Conservation (phyloP, 2,329 filamentous ascomycete genomes). For the Leptoxyphium fumago region DNA sequence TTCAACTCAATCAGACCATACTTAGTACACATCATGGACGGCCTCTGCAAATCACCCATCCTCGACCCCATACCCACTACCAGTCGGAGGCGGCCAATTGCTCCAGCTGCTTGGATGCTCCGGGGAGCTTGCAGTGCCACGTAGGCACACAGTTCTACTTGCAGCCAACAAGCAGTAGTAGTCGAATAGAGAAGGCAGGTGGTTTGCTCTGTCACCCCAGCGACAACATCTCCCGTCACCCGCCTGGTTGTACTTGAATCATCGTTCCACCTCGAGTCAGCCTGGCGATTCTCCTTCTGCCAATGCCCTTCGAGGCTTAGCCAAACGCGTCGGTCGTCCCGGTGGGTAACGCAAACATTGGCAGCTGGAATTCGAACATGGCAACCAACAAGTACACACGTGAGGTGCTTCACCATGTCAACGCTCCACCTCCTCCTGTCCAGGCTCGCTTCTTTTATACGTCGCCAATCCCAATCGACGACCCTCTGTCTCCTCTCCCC, state of each 20-base stretch:
- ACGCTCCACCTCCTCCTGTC: slow-evolving; percentile 19
- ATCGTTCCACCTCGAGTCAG: too few relatives aligned
- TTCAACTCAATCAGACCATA: too few relatives aligned
- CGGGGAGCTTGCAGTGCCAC: background rate
- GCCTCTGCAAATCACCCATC: background rate
- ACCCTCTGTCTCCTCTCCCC: slow-evolving; percentile 24
- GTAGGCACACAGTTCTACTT: background rate
- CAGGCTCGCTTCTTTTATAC: slow-evolving; percentile 24
- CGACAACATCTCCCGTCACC: too few relatives aligned
- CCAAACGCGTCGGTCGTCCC: too few relatives aligned
- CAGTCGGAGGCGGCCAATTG: background rate
- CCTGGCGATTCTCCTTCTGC: too few relatives aligned
- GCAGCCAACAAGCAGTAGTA: background rate
- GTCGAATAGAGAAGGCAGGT: too few relatives aligned
- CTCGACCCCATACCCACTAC: background rate
- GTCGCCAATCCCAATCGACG: slow-evolving; percentile 22
- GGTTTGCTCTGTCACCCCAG: too few relatives aligned
- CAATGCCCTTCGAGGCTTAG: too few relatives aligned
- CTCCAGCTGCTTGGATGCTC: background rate
- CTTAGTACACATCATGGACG: background rate
- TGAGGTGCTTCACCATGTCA: slow-evolving; percentile 26
- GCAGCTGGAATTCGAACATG: background rate
- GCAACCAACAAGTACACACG: slow-evolving; percentile 29
- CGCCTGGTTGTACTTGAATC: too few relatives aligned
- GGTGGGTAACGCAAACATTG: too few relatives aligned